These are phyloP conservation scores for Senna tora DNA, from an alignment of 306 rosid species.

Conservation along the genomic window DNA sequence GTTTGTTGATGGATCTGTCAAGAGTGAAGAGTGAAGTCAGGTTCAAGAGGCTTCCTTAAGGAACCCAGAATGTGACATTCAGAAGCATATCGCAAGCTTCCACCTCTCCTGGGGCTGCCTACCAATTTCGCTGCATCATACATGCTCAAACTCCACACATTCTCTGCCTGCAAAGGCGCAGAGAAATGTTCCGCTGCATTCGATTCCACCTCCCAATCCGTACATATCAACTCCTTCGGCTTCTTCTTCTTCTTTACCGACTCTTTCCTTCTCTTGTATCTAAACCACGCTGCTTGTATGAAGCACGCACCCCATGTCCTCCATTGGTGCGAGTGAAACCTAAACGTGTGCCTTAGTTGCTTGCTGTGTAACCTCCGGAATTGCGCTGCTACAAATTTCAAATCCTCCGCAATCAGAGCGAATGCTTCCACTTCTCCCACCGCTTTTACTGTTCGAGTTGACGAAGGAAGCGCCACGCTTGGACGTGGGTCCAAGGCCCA, in stretches of 20 bases:
- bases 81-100: constrained; percentile 49
- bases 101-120: constrained; percentile 46
- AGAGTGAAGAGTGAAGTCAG: constrained; percentile 47
- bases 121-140: background rate
- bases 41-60: constrained; percentile 63
- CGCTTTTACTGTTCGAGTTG: constrained; percentile 60
- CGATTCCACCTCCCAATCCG: too few species aligned
- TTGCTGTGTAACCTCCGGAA: constrained; percentile 65
- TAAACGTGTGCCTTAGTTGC: constrained; percentile 53
- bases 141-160: constrained; percentile 19
- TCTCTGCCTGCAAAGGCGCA: constrained; percentile 43
- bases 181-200: constrained; percentile 38
- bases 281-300: constrained; percentile 70
- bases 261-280: constrained; percentile 51
- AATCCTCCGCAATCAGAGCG: constrained; percentile 58
- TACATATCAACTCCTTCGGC: background rate
- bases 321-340: constrained; percentile 60
- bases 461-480: constrained; percentile 49
- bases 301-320: constrained; percentile 69
- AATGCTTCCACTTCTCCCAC: constrained; percentile 64
- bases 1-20: too few species aligned
- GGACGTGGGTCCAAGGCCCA: constrained; percentile 68
- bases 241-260: constrained; percentile 37
- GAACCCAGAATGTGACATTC: constrained; percentile 49
- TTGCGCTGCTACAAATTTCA: constrained; percentile 60